A percentile compares a stretch with the other conserved stretches of the same genome.
Conservation (phyloP, 352 stramenopile genomes). For the Pythium phragmitis region DNA sequence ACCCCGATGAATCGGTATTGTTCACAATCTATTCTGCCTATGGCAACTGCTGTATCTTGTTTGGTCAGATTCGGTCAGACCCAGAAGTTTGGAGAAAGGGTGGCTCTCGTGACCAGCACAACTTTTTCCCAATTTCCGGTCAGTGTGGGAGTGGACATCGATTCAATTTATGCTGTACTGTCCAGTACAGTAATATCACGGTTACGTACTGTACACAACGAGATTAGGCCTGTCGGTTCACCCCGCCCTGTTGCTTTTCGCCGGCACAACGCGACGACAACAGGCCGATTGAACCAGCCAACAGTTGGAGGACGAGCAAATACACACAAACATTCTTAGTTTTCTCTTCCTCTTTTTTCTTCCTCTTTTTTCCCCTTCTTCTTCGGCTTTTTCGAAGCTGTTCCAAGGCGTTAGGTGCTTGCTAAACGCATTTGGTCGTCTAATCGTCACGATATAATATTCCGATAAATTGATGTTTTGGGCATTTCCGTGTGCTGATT, state of each 20-base stretch:
- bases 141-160: constrained; percentile 5
- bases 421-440: constrained; percentile 15
- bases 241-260: not conserved
- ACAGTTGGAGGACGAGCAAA: no score
- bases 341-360: constrained; percentile 6
- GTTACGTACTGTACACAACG: no score
- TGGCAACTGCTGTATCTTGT: no score
- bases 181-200: not conserved
- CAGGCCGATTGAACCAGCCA: not conserved
- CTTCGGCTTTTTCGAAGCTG: constrained; percentile 1
- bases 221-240: constrained; percentile 5
- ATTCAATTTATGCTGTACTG: constrained; percentile 2
- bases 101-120: not conserved
- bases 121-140: constrained; percentile 2
- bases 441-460: constrained; percentile 4
- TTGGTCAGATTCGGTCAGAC: no score
- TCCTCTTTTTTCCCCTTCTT: not conserved
- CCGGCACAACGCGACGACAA: constrained; percentile 14
- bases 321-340: constrained; percentile 11
- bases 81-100: not conserved
- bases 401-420: constrained; percentile 5
- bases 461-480: constrained; percentile 9
- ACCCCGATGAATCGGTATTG: no score
- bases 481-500: constrained; percentile 15
- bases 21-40: no score